Percentiles rank a stretch among this genome's conserved stretches.
Conservation (phyloP, 305 asterid genomes). For the Rubia tinctorum region DNA sequence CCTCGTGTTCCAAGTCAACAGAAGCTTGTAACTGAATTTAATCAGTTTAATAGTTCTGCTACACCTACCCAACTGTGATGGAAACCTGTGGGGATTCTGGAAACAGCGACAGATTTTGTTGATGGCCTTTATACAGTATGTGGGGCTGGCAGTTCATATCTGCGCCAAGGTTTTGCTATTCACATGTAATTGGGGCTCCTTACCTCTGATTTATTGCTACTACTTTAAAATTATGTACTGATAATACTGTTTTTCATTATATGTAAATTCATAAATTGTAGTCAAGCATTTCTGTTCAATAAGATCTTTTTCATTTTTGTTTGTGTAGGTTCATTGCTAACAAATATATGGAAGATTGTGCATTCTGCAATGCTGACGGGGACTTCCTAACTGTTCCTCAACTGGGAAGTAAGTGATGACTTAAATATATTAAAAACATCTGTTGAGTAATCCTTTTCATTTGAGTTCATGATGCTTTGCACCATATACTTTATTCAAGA, state of each 20-base stretch:
- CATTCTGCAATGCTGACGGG: constrained; percentile 97
- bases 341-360: constrained; percentile 86
- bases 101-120: constrained; percentile 64
- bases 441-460: background rate
- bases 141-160: constrained; percentile 96
- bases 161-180: constrained; percentile 93
- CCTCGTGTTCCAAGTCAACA: constrained; percentile 67
- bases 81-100: constrained; percentile 75
- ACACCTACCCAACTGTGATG: constrained; percentile 96
- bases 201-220: constrained; percentile 5
- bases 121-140: constrained; percentile 90
- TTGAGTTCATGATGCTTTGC: background rate
- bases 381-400: constrained; percentile 97
- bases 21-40: constrained; percentile 84
- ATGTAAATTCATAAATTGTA: background rate
- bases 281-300: background rate
- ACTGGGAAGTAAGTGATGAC: constrained; percentile 72
- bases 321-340: constrained; percentile 70
- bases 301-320: background rate
- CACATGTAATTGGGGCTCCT: constrained; percentile 68
- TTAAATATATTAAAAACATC: background rate
- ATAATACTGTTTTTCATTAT: background rate
- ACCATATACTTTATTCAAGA: background rate
- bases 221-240: constrained; percentile 3
- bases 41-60: constrained; percentile 66